These are phyloP conservation scores for Russula virescens DNA, from an alignment of 768 basidiomycete genomes.

Conservation along the genomic window DNA sequence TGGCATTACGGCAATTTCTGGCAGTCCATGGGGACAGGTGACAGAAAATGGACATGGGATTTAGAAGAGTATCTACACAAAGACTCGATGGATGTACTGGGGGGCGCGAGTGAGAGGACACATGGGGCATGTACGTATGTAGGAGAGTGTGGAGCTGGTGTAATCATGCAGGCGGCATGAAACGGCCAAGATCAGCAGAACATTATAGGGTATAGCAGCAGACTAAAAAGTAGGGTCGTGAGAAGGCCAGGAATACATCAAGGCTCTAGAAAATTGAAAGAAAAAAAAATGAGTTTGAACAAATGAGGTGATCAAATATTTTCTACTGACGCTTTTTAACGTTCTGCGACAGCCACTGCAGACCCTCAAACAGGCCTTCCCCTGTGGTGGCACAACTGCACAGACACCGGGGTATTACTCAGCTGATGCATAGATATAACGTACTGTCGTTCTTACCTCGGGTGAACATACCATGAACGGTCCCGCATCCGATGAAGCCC, in stretches of 20 bases:
- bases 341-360: slow-evolving; percentile 96
- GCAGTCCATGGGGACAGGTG: background rate
- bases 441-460: slow-evolving; percentile 56
- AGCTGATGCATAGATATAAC: background rate
- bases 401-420: background rate
- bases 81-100: background rate
- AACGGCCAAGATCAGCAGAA: slow-evolving; percentile 25
- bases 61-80: slow-evolving; percentile 7
- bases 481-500: slow-evolving; percentile 95
- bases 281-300: background rate
- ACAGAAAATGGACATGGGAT: slow-evolving; percentile 6
- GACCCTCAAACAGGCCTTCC: slow-evolving; percentile 93
- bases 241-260: background rate
- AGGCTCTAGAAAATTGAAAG: slow-evolving; percentile 11
- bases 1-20: background rate
- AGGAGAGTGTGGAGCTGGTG: slow-evolving; percentile 7
- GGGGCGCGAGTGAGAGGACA: background rate
- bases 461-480: slow-evolving; percentile 98
- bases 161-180: slow-evolving; percentile 21
- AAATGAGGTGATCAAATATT: slow-evolving; percentile 4
- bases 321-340: slow-evolving; percentile 85
- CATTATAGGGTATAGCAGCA: slow-evolving; percentile 26
- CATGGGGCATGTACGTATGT: slow-evolving; percentile 16
- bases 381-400: slow-evolving; percentile 91
- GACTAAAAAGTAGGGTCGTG: slow-evolving; percentile 14